Evolutionary conservation across 2,329 filamentous ascomycete genomes (phyloP), one percentile per base, ranked within the genome.

Genomic region (Dendrostoma leiphaemia): DNA sequence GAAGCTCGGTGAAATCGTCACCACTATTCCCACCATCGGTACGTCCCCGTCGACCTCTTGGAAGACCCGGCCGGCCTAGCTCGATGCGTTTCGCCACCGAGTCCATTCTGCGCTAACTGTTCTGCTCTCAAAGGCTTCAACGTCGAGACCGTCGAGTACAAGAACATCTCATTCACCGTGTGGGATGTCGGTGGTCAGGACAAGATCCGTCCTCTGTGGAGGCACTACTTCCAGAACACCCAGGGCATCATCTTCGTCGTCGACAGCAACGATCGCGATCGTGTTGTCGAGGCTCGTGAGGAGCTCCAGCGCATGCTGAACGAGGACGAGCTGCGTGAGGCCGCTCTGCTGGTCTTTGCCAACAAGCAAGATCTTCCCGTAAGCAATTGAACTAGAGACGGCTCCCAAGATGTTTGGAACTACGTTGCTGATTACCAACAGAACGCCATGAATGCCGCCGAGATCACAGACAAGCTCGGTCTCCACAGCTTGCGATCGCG

Each of bases 181-280:
- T 99, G 94, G 94, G 94, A 97, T 82, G 94, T 99, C 71, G 94
- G 94, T 83, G 94, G 94, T 76, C 94, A 99, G 83, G 94, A 99
- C 86, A 97, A 97, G 90, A 99, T 99, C 74, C 87, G 94, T 75
- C 94, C 94, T 72, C 83, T 99, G 71, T 99, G 94, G 94, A 91
- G 94, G 81, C 94, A 97, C 79, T 99, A 99, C 83, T 99, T 97
- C 87, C 92, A 96, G 79, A 96, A 96, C 79, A 99, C 94, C 65
- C 94, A 99, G 79, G 94, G 94, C 74, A 93, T 99, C 76, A 97
- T 99, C 80, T 99, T 99, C 84, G 94, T 99, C 67, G 91, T 99
- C 73, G 94, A 99, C 80, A 93, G 89, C 80, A 97, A 96, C 79
- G 94, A 99, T 85, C 90, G 91, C 73, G 92, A 96, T 76, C 91